Evolutionary conservation across 345 rosid species (phyloP), one percentile per base, ranked within the genome.

Genomic region (Adansonia digitata): DNA sequence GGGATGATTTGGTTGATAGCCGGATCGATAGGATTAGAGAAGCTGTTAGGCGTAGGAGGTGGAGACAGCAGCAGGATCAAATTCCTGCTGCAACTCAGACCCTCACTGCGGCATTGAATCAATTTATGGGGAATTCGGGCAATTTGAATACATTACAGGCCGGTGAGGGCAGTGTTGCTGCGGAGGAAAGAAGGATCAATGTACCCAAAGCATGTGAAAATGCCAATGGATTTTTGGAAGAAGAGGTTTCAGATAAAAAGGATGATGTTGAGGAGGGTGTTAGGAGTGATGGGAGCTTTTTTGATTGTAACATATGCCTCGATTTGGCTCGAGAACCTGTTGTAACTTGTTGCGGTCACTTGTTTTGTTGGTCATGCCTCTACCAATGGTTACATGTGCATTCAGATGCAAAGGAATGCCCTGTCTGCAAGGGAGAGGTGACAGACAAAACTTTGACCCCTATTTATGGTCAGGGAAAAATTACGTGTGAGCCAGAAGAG

Each of bases 381-480:
- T 90, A 87, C 79, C 88, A 82, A 63, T 90, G 97, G 98, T 78
- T 92, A 53, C 86, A 94, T 70, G 73, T 86, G 24, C 85, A 86
- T 76, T 87, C 95, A 7, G 92, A 92, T 75, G 93, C 91, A 5
- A 94, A 91, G 76, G 98, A 94, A 82, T 94, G 97, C 71, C 98
- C 97, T 0, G 92, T 92, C n/a, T 94, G 98, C 84, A 94, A 92
- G 78, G 98, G 97, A 74, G 97, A 94, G 83, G 98, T 88, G 49
- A 85, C 91, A 0, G 49, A 63, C 29, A 94, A 88, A 82, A 89
- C 86, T 51, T 86, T 94, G 53, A 92, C 90, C 45, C 98, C 98
- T 0, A 92, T 94, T 71, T 94, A 89, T 79, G 97, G 98, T 29
- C 89, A 97, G 2, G 95, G 92, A 39, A 86, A 82, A 81, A 83